These are phyloP conservation scores for Shiraia bambusicola DNA, from an alignment of 2,329 filamentous ascomycete genomes.

Conservation along the genomic window DNA sequence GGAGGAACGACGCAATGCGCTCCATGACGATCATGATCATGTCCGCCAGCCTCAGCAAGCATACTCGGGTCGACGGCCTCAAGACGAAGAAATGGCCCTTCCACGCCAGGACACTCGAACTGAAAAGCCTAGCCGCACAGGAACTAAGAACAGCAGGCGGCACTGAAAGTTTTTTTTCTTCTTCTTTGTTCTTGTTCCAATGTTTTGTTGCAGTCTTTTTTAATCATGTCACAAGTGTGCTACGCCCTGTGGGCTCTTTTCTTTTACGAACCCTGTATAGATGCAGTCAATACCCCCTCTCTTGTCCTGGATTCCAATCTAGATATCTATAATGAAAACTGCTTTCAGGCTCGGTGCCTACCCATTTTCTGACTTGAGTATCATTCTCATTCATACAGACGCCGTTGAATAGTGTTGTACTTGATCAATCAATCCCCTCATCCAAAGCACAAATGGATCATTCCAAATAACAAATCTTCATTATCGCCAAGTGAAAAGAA, in stretches of 20 bases:
- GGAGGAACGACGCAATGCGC: slow-evolving; percentile 26
- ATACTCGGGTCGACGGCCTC: slow-evolving; percentile 29
- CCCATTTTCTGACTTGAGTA: no score
- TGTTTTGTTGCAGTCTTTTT: slow-evolving; percentile 2
- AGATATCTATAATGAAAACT: no score
- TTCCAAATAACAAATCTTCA: no score
- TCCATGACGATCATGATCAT: slow-evolving; percentile 25
- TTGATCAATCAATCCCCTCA: no score
- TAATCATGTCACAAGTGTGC: background rate
- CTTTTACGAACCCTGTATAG: no score
- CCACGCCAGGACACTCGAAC: slow-evolving; percentile 24
- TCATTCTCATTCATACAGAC: no score
- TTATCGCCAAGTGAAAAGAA: no score
- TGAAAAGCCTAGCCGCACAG: slow-evolving; percentile 26
- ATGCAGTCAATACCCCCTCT: no score
- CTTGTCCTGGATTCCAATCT: no score
- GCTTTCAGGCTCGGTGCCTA: no score
- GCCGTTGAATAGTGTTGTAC: no score
- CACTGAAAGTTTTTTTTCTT: slow-evolving; percentile 6
- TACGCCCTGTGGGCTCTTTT: background rate
- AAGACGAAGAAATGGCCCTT: slow-evolving; percentile 38
- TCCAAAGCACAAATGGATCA: no score
- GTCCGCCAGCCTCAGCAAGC: slow-evolving; percentile 33
- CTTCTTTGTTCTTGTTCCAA: slow-evolving; percentile 4
- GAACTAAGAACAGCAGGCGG: slow-evolving; percentile 27